Conservation (phyloP, 176 grass and related monocot species). For the Olyra latifolia region DNA sequence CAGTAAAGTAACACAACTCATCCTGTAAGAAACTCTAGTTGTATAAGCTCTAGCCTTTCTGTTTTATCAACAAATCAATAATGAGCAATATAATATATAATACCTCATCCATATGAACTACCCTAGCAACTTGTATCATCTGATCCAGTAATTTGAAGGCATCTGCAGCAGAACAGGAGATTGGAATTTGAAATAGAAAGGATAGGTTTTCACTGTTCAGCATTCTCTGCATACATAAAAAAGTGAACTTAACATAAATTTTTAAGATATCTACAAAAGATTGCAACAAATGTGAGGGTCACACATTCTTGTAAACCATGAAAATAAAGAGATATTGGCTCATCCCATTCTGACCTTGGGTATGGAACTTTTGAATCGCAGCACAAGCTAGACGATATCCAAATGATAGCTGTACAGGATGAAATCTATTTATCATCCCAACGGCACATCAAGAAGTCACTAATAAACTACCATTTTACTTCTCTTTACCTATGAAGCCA, state of each 20-base stretch:
- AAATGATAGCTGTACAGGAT: background rate
- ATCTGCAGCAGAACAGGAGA: conserved; percentile 34
- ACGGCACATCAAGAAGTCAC: background rate
- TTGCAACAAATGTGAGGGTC: background rate
- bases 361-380: background rate
- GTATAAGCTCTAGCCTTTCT: background rate
- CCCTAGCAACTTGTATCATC: conserved; percentile 58
- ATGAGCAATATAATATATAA: conserved; percentile 3
- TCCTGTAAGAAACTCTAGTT: background rate
- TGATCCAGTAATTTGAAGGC: conserved; percentile 43
- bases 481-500: background rate
- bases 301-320: background rate
- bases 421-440: background rate
- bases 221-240: conserved; percentile 46
- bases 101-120: conserved; percentile 79
- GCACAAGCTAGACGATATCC: background rate
- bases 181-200: conserved; percentile 52
- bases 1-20: conserved; percentile 16
- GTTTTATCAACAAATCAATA: background rate
- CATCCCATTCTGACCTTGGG: background rate
- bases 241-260: background rate
- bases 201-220: conserved; percentile 46
- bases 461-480: background rate
- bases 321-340: background rate
- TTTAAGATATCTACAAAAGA: conserved; percentile 1